Evolutionary conservation across 2,329 filamentous ascomycete genomes (phyloP).

Genomic region (Fusarium buharicum): DNA sequence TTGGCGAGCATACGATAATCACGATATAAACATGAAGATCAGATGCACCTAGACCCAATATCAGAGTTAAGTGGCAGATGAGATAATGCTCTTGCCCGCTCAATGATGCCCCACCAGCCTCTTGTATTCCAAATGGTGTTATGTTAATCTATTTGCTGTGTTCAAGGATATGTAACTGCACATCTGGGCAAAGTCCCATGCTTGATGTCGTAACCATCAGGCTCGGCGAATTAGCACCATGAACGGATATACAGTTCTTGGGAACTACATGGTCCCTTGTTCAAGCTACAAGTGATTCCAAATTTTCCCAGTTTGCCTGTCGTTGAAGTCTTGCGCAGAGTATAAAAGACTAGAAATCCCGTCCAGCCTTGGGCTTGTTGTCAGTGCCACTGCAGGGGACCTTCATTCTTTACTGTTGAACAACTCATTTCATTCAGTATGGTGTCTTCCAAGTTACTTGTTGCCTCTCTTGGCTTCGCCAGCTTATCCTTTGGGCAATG

Average conservation of each 20-base stretch:
- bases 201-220: slow-evolving; percentile 10
- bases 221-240: slow-evolving; percentile 10
- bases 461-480: slow-evolving; percentile 43
- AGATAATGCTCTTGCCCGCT: background rate
- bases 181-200: background rate
- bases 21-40: background rate
- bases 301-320: background rate
- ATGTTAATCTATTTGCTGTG: slow-evolving; percentile 9
- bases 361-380: background rate
- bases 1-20: slow-evolving; percentile 3
- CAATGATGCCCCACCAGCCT: background rate
- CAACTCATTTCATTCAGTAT: slow-evolving; percentile 30
- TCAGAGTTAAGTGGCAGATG: background rate
- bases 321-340: background rate
- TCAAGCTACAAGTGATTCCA: background rate
- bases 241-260: slow-evolving; percentile 7
- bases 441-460: slow-evolving; percentile 41
- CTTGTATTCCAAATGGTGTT: background rate
- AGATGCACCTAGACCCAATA: slow-evolving; percentile 11
- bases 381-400: background rate
- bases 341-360: slow-evolving; percentile 21
- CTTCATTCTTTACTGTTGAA: background rate
- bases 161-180: background rate
- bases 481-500: slow-evolving; percentile 47
- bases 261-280: slow-evolving; percentile 2